Evolutionary conservation across 2,329 filamentous ascomycete genomes (phyloP).

Genomic region (Talaromyces sp.): DNA sequence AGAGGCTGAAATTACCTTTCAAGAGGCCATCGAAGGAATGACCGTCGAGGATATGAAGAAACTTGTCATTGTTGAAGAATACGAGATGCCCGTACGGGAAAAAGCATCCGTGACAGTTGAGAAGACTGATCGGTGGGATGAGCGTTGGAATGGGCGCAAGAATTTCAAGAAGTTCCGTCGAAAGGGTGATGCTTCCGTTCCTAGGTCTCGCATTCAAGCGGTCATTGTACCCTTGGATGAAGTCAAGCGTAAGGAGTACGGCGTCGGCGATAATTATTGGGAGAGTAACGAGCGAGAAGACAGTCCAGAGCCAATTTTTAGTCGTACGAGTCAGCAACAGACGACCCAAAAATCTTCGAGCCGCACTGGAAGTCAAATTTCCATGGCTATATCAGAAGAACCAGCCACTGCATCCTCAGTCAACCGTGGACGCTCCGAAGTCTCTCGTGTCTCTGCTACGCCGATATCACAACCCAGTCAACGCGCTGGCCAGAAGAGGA

Average conservation of each 20-base stretch:
- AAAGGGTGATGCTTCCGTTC: slow-evolving; percentile 34
- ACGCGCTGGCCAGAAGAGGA: slow-evolving; percentile 32
- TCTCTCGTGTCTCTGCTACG: slow-evolving; percentile 22
- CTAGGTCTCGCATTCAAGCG: slow-evolving; percentile 47
- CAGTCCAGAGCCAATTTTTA: slow-evolving; percentile 17
- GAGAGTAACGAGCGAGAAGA: slow-evolving; percentile 26
- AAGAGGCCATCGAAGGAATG: slow-evolving; percentile 59
- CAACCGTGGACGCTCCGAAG: slow-evolving; percentile 23
- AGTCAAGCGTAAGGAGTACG: slow-evolving; percentile 68
- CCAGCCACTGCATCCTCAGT: background rate
- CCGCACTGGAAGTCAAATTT: slow-evolving; percentile 12
- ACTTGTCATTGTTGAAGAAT: slow-evolving; percentile 73
- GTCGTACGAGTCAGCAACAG: slow-evolving; percentile 21
- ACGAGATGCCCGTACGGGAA: slow-evolving; percentile 57
- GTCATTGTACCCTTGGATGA: slow-evolving; percentile 72
- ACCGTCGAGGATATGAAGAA: slow-evolving; percentile 71
- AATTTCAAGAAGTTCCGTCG: slow-evolving; percentile 86
- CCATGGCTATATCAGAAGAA: slow-evolving; percentile 17
- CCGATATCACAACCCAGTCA: slow-evolving; percentile 23
- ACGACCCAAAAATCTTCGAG: slow-evolving; percentile 10
- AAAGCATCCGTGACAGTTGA: slow-evolving; percentile 36
- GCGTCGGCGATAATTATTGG: slow-evolving; percentile 76
- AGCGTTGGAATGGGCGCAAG: slow-evolving; percentile 87
- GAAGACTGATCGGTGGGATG: slow-evolving; percentile 71
- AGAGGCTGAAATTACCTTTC: slow-evolving; percentile 65